phyloP scores from a whole-genome alignment of 352 stramenopile species.

The Globisporangium spinosum region DNA sequence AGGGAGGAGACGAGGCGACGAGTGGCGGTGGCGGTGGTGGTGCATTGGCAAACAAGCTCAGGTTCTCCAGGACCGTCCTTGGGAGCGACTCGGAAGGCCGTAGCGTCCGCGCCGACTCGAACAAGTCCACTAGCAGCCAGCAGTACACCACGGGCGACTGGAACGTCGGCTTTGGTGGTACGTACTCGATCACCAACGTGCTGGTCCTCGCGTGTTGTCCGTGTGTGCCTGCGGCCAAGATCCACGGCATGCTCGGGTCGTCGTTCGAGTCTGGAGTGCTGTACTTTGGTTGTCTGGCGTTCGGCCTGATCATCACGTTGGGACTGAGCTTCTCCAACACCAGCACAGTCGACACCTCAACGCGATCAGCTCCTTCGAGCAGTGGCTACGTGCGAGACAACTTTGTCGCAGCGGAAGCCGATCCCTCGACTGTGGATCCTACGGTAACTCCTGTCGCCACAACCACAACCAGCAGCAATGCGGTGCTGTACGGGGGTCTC shows the following conservation, averaged over 20 bases:
- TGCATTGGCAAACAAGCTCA: constrained; percentile 4
- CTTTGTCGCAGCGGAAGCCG: not conserved
- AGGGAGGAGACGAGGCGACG: not conserved
- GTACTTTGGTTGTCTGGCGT: constrained; percentile 38
- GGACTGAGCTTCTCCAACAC: constrained; percentile 27
- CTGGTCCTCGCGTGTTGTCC: constrained; percentile 29
- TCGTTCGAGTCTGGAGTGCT: constrained; percentile 37
- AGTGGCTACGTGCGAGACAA: not conserved
- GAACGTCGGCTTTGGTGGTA: constrained; percentile 1
- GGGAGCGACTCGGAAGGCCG: constrained; percentile 6
- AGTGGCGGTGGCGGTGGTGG: not conserved
- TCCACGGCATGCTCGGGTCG: constrained; percentile 34
- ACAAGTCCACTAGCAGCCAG: constrained; percentile 13
- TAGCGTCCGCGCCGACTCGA: constrained; percentile 11
- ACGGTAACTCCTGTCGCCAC: too few relatives aligned
- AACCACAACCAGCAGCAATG: not conserved
- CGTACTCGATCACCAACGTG: constrained; percentile 1
- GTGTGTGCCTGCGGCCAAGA: constrained; percentile 36
- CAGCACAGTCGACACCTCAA: not conserved
- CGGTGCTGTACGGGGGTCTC: constrained; percentile 13
- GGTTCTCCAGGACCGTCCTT: constrained; percentile 9
- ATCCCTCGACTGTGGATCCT: not conserved
- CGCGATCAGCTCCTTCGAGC: not conserved
- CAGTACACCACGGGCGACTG: not conserved
- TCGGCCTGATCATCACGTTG: constrained; percentile 28